Evolutionary conservation across 345 rosid species (phyloP).

Genomic region (Carallia brachiata): DNA sequence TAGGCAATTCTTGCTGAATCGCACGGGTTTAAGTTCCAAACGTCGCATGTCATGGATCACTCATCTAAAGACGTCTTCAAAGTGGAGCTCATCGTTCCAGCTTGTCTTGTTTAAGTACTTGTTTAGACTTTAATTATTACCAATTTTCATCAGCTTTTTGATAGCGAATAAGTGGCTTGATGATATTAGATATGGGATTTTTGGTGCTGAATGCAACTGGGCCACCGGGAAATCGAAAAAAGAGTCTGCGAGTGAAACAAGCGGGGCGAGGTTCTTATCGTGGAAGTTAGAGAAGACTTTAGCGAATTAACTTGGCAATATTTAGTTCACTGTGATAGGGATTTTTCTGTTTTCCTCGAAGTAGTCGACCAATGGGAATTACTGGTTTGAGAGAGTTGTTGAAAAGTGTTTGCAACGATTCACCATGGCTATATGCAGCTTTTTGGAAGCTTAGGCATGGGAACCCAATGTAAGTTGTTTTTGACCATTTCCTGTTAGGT

Average conservation of each 20-base stretch:
- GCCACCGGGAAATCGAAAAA: conserved; percentile 51
- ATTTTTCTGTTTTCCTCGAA: conserved; percentile 12
- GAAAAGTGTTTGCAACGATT: conserved; percentile 40
- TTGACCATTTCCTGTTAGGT: neutral
- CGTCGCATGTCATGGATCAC: conserved; percentile 5
- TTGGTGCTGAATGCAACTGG: conserved; percentile 37
- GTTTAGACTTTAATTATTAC: neutral
- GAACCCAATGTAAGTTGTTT: conserved; percentile 45
- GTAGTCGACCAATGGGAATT: conserved; percentile 43
- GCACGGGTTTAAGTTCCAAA: neutral
- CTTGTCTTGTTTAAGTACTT: conserved; percentile 6
- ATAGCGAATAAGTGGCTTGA: neutral
- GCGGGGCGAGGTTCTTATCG: conserved; percentile 66
- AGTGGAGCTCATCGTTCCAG: neutral
- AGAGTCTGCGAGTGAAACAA: conserved; percentile 47
- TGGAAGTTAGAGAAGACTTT: conserved; percentile 42
- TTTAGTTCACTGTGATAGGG: conserved; percentile 18
- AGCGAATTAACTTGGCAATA: conserved; percentile 9
- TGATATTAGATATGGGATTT: conserved; percentile 32
- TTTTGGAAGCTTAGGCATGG: conserved; percentile 54
- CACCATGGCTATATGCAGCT: conserved; percentile 56
- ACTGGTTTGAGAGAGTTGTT: conserved; percentile 47
- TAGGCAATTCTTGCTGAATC: neutral
- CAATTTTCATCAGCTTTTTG: neutral
- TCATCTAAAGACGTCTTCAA: neutral